These are phyloP conservation scores for Penicillium cataractarum DNA, from an alignment of 495 filamentous ascomycete species.

Conservation along the genomic window DNA sequence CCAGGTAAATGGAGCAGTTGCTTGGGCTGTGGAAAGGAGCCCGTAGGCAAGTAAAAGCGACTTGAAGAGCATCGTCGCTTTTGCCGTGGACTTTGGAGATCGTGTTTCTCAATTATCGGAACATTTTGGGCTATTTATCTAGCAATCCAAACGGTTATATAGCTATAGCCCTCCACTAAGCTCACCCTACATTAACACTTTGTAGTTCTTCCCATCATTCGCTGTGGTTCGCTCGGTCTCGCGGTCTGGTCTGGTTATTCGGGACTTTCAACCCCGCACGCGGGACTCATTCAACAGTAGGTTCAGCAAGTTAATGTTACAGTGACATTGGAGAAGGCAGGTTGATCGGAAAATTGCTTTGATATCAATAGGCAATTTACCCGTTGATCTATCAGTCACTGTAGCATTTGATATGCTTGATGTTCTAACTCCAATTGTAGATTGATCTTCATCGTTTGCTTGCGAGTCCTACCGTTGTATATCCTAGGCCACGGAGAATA, in stretches of 20 bases:
- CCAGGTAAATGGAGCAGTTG: constrained; percentile 19
- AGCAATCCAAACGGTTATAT: neutral
- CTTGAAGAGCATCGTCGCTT: constrained; percentile 9
- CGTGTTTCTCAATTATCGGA: neutral
- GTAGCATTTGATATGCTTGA: constrained; percentile 1
- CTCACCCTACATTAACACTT: neutral
- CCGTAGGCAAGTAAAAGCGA: constrained; percentile 4
- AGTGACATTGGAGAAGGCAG: neutral
- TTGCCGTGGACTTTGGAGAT: neutral
- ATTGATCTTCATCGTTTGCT: neutral
- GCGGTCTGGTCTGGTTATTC: neutral
- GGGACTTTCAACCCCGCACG: neutral
- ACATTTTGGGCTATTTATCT: neutral
- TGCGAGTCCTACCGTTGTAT: neutral
- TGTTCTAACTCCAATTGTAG: neutral
- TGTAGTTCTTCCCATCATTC: neutral
- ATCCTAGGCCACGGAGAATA: neutral
- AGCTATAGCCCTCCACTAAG: too few species aligned
- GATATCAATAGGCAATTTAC: neutral
- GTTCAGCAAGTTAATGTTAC: neutral
- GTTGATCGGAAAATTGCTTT: neutral
- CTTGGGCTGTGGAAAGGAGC: constrained; percentile 9
- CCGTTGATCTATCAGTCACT: neutral
- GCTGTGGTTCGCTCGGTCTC: neutral
- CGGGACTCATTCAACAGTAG: neutral